These are phyloP conservation scores for Eucalyptus pauciflora DNA, from an alignment of 345 rosid genomes.

Conservation along the genomic window DNA sequence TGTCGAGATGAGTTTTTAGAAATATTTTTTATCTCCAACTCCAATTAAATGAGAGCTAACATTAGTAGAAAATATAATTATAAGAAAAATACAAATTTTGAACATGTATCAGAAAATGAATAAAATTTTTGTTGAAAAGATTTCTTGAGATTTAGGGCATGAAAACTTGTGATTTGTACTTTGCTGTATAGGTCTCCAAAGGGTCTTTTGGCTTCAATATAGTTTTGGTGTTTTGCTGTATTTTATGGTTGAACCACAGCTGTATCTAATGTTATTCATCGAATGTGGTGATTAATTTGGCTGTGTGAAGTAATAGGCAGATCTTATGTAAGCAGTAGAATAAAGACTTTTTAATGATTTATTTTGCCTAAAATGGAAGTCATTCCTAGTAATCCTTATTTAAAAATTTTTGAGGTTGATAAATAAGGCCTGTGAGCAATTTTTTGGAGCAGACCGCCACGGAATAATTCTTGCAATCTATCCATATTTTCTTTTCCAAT, in stretches of 20 bases:
- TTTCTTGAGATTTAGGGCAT: neutral
- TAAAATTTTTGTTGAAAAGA: neutral
- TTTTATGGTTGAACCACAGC: neutral
- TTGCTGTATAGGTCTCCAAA: neutral
- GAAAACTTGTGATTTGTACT: neutral
- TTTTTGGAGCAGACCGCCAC: neutral
- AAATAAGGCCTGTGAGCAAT: neutral
- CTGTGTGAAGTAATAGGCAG: neutral
- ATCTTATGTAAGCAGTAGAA: neutral
- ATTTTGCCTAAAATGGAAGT: neutral
- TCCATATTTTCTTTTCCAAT: neutral
- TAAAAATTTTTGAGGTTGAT: neutral
- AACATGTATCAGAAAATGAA: neutral
- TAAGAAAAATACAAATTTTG: neutral
- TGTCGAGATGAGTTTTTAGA: neutral
- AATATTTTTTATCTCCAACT: neutral
- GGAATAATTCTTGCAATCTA: neutral
- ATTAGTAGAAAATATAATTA: neutral
- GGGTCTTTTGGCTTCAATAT: neutral
- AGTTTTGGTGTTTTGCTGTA: neutral
- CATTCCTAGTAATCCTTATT: neutral
- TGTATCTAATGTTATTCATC: neutral
- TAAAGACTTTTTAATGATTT: neutral
- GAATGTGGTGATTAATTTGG: neutral
- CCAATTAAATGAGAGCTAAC: neutral